These are phyloP conservation scores for Amanita rubescens DNA, from an alignment of 768 basidiomycete species.

Conservation along the genomic window DNA sequence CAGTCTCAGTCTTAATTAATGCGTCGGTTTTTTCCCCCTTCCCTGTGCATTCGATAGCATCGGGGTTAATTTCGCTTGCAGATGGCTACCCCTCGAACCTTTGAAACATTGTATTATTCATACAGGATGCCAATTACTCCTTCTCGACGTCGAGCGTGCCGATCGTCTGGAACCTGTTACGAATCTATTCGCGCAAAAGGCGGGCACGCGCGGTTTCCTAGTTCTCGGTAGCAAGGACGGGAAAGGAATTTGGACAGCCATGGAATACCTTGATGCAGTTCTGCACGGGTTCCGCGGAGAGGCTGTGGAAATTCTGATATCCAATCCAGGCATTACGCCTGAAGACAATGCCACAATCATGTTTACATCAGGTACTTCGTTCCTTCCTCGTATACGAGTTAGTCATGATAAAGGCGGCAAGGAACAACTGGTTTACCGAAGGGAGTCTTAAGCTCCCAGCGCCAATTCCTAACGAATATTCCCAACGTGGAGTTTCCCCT, in stretches of 20 bases:
- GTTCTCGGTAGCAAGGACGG: constrained; percentile 34
- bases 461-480: constrained; percentile 39
- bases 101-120: constrained; percentile 38
- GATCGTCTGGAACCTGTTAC: constrained; percentile 25
- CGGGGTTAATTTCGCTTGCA: constrained; percentile 10
- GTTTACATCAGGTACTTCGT: constrained; percentile 42
- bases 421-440: constrained; percentile 25
- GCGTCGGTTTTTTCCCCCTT: constrained; percentile 24
- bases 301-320: constrained; percentile 19
- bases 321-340: constrained; percentile 26
- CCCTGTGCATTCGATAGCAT: not conserved
- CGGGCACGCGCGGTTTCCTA: constrained; percentile 29
- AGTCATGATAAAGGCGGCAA: constrained; percentile 3
- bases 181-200: constrained; percentile 20
- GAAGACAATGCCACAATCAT: constrained; percentile 46
- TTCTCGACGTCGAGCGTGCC: constrained; percentile 41
- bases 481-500: constrained; percentile 27
- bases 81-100: constrained; percentile 34
- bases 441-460: constrained; percentile 46
- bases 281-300: constrained; percentile 27
- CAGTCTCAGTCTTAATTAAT: constrained; percentile 39
- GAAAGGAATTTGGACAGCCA: constrained; percentile 35
- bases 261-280: constrained; percentile 30
- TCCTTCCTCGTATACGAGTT: constrained; percentile 7
- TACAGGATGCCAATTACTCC: constrained; percentile 33